Evolutionary conservation across 495 filamentous ascomycete species (phyloP).

Genomic region (Sporormia fimetaria): DNA sequence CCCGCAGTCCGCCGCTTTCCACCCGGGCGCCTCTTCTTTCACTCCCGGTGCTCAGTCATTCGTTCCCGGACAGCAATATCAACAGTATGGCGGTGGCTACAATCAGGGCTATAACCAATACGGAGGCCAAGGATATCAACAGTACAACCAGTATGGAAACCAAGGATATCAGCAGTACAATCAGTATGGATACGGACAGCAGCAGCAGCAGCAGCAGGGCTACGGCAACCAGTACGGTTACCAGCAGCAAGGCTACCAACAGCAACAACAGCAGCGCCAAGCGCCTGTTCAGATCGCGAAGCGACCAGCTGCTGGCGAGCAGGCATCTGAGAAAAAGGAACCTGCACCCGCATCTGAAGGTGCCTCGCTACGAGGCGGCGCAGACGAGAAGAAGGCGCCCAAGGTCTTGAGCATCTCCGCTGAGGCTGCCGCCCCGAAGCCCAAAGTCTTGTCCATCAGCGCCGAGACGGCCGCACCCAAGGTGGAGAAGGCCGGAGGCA

Average conservation of each 20-base stretch:
- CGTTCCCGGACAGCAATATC: constrained; percentile 53
- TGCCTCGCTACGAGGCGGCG: no score
- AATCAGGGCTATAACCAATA: constrained; percentile 37
- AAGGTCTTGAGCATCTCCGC: constrained; percentile 46
- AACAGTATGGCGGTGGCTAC: constrained; percentile 46
- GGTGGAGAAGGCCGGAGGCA: constrained; percentile 34
- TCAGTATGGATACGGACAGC: constrained; percentile 30
- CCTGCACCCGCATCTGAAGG: constrained; percentile 35
- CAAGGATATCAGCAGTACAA: constrained; percentile 21
- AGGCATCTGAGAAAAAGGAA: constrained; percentile 18
- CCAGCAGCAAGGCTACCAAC: constrained; percentile 35
- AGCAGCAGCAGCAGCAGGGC: constrained; percentile 33
- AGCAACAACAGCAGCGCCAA: constrained; percentile 38
- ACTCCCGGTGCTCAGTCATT: constrained; percentile 66
- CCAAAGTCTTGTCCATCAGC: constrained; percentile 59
- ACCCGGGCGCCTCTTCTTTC: constrained; percentile 69
- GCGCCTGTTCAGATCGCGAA: constrained; percentile 55
- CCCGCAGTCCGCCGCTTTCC: constrained; percentile 48
- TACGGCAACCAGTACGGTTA: constrained; percentile 43
- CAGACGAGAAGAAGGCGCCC: constrained; percentile 38
- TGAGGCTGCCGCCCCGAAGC: constrained; percentile 43
- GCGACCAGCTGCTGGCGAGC: constrained; percentile 35
- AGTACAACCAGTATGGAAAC: constrained; percentile 38
- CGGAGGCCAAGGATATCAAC: constrained; percentile 27
- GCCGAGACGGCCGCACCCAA: constrained; percentile 38